Conservation (phyloP, 108 stramenopile genomes). For the Cyclostephanos tholiformis region DNA sequence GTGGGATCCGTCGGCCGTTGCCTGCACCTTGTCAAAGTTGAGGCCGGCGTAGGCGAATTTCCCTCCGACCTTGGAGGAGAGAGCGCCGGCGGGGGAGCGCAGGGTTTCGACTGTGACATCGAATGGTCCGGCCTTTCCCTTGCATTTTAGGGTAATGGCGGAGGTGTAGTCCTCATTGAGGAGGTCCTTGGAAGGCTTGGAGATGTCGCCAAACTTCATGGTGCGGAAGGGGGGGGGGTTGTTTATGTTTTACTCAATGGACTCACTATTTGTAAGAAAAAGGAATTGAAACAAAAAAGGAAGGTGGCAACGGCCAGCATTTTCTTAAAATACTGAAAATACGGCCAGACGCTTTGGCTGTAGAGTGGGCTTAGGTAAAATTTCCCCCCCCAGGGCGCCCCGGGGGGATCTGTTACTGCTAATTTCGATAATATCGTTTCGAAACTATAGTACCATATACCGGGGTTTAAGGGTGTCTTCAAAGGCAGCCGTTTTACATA, state of each 20-base stretch:
- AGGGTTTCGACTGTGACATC: conserved; percentile 88
- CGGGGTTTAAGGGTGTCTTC: too few relatives aligned
- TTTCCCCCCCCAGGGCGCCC: too few relatives aligned
- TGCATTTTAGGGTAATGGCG: conserved; percentile 83
- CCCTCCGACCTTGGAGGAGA: conserved; percentile 84
- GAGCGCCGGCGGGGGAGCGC: conserved; percentile 70
- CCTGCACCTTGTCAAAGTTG: conserved; percentile 87
- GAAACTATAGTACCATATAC: too few relatives aligned
- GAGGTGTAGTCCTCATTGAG: conserved; percentile 89
- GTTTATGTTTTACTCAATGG: not conserved
- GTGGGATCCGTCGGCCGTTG: conserved; percentile 82
- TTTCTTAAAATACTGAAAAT: too few relatives aligned
- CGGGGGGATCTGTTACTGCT: too few relatives aligned
- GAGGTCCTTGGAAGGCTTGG: conserved; percentile 83
- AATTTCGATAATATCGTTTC: too few relatives aligned
- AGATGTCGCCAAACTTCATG: conserved; percentile 85
- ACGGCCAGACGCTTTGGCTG: too few relatives aligned
- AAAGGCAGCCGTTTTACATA: too few relatives aligned
- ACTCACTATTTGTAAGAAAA: not conserved
- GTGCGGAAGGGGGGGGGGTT: conserved; percentile 30
- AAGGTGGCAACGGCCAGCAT: too few relatives aligned
- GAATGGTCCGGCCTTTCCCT: conserved; percentile 86
- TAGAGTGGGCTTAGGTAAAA: too few relatives aligned
- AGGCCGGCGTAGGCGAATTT: conserved; percentile 91
- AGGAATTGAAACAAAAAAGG: not conserved